Percentiles rank a stretch among this genome's conserved stretches.
phyloP scores from a whole-genome alignment of 805 yeast genomes.

The Candida railenensis region DNA sequence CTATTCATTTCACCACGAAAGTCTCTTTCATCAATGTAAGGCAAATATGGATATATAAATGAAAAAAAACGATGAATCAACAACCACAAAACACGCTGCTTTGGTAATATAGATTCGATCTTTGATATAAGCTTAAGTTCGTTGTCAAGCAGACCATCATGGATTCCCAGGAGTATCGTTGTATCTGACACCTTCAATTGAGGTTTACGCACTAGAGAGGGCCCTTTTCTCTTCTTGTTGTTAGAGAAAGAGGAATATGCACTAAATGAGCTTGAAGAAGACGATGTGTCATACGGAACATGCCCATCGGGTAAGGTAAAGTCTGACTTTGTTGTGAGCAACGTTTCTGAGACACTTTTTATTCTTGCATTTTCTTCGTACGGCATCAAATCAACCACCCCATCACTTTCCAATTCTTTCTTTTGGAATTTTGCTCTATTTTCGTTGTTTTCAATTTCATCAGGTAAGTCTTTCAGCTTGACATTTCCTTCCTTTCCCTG shows the following conservation, averaged over 20 bases:
- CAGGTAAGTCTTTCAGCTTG: neutral
- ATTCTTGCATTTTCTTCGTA: conserved; percentile 5
- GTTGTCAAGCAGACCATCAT: conserved; percentile 12
- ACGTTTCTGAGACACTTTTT: neutral
- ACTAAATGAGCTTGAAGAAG: neutral
- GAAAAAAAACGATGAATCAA: conserved; percentile 57
- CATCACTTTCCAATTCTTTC: conserved; percentile 21
- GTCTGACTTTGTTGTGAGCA: neutral
- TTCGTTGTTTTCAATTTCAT: neutral
- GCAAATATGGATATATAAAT: conserved; percentile 57
- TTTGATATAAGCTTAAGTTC: conserved; percentile 31
- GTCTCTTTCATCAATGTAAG: conserved; percentile 58
- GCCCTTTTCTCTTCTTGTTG: neutral
- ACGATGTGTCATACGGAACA: neutral
- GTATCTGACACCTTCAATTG: conserved; percentile 1
- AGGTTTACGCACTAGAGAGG: neutral
- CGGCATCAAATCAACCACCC: conserved; percentile 19
- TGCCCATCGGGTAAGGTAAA: neutral
- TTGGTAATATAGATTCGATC: conserved; percentile 45
- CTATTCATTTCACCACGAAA: conserved; percentile 39
- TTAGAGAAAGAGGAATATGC: no score
- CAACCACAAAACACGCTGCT: conserved; percentile 49
- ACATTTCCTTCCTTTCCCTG: neutral
- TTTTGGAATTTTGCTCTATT: conserved; percentile 9
- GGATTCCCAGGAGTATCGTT: neutral